A percentile compares a stretch with the other conserved stretches of the same genome.
phyloP scores from a whole-genome alignment of 371 early-diverging fungal species.

The Mortierella sp. region DNA sequence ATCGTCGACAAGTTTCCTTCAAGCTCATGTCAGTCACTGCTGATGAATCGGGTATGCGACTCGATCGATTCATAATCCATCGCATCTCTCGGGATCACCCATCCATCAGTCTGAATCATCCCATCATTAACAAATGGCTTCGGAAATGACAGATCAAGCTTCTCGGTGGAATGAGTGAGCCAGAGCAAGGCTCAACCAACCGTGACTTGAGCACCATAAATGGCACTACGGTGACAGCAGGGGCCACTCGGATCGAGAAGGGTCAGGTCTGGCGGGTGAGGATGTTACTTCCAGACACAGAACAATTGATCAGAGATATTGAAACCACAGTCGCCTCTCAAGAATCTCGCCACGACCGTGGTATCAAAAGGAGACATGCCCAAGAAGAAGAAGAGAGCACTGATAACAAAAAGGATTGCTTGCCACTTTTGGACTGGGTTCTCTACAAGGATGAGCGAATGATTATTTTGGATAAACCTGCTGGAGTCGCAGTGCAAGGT shows the following conservation, averaged over 20 bases:
- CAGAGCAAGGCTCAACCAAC: not conserved
- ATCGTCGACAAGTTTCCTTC: not conserved
- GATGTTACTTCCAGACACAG: too few relatives aligned
- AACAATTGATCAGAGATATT: too few relatives aligned
- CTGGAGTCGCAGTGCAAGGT: slow-evolving; percentile 35
- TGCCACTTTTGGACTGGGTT: slow-evolving; percentile 36
- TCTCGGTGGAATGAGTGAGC: not conserved
- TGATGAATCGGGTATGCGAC: slow-evolving; percentile 42
- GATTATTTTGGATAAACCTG: slow-evolving; percentile 28
- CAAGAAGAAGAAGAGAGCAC: not conserved
- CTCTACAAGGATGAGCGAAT: slow-evolving; percentile 32
- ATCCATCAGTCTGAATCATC: slow-evolving; percentile 8
- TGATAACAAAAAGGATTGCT: not conserved
- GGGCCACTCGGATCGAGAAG: slow-evolving; percentile 7
- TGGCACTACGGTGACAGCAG: not conserved
- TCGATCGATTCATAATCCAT: slow-evolving; percentile 37
- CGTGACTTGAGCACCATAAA: not conserved
- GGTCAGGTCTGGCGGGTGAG: slow-evolving; percentile 38
- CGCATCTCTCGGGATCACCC: slow-evolving; percentile 8
- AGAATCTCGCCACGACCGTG: too few relatives aligned
- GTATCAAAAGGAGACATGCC: too few relatives aligned
- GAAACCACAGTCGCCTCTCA: not conserved
- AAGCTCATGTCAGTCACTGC: slow-evolving; percentile 19
- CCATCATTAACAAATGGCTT: slow-evolving; percentile 26
- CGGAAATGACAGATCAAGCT: slow-evolving; percentile 29